Conservation (phyloP, 495 filamentous ascomycete genomes). For the Aspergillus coremiiformis region DNA sequence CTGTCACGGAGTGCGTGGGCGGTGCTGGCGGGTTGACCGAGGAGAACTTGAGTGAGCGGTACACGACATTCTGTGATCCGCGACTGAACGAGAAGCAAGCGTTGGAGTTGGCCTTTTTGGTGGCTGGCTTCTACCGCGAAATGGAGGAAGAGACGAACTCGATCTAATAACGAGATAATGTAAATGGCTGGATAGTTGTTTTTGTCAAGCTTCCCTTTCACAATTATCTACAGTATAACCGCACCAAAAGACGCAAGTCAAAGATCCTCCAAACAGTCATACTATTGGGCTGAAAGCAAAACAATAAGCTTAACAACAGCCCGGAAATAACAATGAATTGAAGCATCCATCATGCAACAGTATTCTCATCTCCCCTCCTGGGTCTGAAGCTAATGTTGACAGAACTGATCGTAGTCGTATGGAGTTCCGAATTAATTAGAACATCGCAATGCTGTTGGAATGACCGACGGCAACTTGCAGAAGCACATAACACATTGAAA, state of each 20-base stretch:
- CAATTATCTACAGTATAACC: no score
- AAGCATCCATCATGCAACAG: no score
- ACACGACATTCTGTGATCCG: conserved; percentile 93
- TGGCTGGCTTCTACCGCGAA: conserved; percentile 74
- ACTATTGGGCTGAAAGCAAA: no score
- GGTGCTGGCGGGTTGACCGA: conserved; percentile 83
- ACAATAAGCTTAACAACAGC: no score
- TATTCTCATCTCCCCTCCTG: no score
- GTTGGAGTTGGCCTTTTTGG: conserved; percentile 85
- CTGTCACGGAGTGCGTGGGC: conserved; percentile 92
- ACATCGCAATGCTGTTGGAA: background rate
- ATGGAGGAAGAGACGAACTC: conserved; percentile 22
- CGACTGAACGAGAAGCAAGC: conserved; percentile 96
- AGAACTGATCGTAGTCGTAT: no score
- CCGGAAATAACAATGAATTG: no score
- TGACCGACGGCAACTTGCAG: background rate
- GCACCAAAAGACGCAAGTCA: background rate
- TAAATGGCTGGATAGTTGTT: background rate
- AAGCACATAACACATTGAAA: background rate
- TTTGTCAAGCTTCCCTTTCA: background rate
- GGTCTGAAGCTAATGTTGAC: no score
- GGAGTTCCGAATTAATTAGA: no score
- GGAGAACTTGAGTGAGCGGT: conserved; percentile 77
- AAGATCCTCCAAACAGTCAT: no score
- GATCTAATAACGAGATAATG: no score